Base-by-base conservation (phyloP, 257 asterid genomes). In the Plantago elongata region DNA sequence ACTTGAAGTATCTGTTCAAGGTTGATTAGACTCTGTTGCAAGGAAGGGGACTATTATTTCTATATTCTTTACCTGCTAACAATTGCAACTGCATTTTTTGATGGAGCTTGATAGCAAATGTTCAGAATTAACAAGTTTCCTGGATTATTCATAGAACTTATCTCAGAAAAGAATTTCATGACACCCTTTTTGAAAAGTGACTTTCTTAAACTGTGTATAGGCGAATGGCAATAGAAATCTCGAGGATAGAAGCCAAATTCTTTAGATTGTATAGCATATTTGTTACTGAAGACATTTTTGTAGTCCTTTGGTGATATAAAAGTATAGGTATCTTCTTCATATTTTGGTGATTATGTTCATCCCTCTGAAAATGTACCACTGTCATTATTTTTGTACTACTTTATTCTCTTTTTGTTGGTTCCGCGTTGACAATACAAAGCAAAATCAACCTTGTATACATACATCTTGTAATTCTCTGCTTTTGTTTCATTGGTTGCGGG, bases 1-100 rank as follows among this genome's bases (percentile, higher is more conserved):
- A 92, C 65, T 70, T 92, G 74, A 80, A 81, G 69, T 92, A 92
- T 77, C 87, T 92, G 9, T 92, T 88, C 79, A 80, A 73, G 71
- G 73, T 50, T 30, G 51, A 74, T 37, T 74, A 70, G 51, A 51
- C 3, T 18, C 34, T 56, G 38, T 22, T 30, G 45, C 45, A 34
- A 29, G 54, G 27, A 22, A 27, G 22, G 51, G 60, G 55, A 22
- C 45, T n/a, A 68, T 72, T 65, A 75, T 62, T 71, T 55, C 52
- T 51, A 48, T 42, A 54, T 74, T 77, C 78, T 72, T 74, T 72
- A 46, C 55, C 14, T 38, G 70, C 75, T 72, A 71, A 74, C 76
- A 52, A 18, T 48, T 66, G 72, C 67, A 74, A 70, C 74, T n/a
- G 61, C 68, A 54, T 63, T 69, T 62, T 61, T 64, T 7, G 17